Conservation (phyloP, 495 filamentous ascomycete genomes). For the Amorphotheca resinae region DNA sequence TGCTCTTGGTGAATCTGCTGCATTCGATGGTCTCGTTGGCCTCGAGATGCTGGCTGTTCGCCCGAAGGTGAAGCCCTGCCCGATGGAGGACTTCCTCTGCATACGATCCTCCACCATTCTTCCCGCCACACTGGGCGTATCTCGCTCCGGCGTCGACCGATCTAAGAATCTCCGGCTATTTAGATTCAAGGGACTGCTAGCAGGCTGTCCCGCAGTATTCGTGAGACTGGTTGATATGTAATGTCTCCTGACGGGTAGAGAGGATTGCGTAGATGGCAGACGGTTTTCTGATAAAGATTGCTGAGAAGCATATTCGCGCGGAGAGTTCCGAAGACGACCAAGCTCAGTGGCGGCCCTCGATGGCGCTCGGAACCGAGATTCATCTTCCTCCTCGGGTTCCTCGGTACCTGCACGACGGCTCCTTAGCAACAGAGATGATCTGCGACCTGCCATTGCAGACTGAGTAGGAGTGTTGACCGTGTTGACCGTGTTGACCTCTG, state of each 20-base stretch:
- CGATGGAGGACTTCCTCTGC: conserved; percentile 17
- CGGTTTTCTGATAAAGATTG: conserved; percentile 15
- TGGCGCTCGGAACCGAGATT: conserved; percentile 36
- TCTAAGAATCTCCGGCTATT: conserved; percentile 34
- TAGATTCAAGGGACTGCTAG: conserved; percentile 10
- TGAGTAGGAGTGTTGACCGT: conserved; percentile 17
- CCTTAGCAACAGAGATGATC: conserved; percentile 31
- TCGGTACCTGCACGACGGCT: conserved; percentile 34
- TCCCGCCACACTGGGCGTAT: conserved; percentile 25
- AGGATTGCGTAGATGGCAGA: conserved; percentile 9
- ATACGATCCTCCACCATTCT: conserved; percentile 30
- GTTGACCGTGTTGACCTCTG: conserved; percentile 18
- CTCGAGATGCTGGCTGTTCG: conserved; percentile 16
- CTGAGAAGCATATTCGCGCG: conserved; percentile 16
- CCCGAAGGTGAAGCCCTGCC: conserved; percentile 10
- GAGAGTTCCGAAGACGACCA: conserved; percentile 21
- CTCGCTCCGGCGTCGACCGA: conserved; percentile 28
- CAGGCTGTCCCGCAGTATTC: conserved; percentile 5
- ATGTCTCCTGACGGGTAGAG: conserved; percentile 19
- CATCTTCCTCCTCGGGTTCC: conserved; percentile 31
- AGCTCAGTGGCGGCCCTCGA: conserved; percentile 47
- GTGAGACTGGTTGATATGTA: conserved; percentile 16
- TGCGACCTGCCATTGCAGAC: conserved; percentile 24
- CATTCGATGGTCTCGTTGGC: conserved; percentile 10
- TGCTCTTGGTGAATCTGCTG: conserved; percentile 4